Base-by-base conservation (phyloP, 208 protist species). In the Trypanosoma congolense region DNA sequence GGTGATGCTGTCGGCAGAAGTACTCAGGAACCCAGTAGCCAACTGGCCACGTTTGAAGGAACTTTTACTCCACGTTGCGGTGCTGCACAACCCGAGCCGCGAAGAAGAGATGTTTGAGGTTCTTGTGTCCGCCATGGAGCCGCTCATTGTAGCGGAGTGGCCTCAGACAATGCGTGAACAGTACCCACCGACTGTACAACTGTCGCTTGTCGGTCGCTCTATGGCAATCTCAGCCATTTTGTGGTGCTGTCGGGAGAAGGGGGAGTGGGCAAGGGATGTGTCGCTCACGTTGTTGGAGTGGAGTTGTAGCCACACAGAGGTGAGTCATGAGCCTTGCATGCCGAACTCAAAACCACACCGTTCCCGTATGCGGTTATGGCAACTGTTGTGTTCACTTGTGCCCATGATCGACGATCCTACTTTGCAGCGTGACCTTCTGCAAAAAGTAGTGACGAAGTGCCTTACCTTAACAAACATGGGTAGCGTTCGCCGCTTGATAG, bases 341-440 rank as follows among this genome's bases (percentile, higher is more conserved):
- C 89, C 89, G 26, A 95, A 95, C 70, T 90, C 79, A n/a, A 72
- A 69, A 26, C 70, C 85, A 19, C 89, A 95, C 68, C 89, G 85
- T 35, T 75, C 61, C 28, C 85, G 89, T 51, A 71, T 95, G 52
- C 82, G 89, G 35, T 62, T 93, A 16, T 95, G 89, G 86, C 89
- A 95, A 62, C 70, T 93, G n/a, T 56, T 92, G 3, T 86, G 75
- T 38, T 66, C 79, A 21, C 46, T 95, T 48, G 56, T 87, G 41
- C 85, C 85, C 1, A 67, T 78, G 42, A 47, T 95, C 31, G 28
- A 54, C 12, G 46, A 24, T 22, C 24, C 35, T 19, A 40, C 31
- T 19, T 44, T 47, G 36, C 61, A 81, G 33, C 24, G 52, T 18
- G 46, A 73, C 38, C 47, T 90, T 16, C 73, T 90, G n/a, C 30